Conservation (phyloP, 2,329 filamentous ascomycete genomes). For the Aspergillus sp. region DNA sequence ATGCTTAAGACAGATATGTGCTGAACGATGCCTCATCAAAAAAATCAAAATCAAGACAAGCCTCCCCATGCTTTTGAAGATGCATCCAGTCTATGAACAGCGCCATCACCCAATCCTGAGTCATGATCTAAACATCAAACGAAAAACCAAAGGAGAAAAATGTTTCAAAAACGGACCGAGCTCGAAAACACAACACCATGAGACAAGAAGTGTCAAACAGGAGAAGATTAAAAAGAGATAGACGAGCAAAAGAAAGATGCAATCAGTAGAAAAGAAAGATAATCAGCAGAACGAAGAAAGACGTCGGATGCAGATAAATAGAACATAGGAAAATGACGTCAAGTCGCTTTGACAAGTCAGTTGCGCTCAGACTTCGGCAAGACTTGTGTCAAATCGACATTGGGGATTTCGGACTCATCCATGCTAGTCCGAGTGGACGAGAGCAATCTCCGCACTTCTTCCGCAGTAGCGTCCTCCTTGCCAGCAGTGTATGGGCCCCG, state of each 20-base stretch:
- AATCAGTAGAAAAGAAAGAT: constrained; percentile 7
- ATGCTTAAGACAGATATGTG: constrained; percentile 33
- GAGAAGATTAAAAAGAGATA: constrained; percentile 10
- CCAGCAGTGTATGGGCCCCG: constrained; percentile 21
- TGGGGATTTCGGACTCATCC: constrained; percentile 31
- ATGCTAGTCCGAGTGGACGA: constrained; percentile 34
- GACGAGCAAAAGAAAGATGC: constrained; percentile 20
- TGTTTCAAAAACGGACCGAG: background rate
- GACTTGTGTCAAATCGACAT: constrained; percentile 22
- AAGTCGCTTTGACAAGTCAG: constrained; percentile 4
- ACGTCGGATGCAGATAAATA: background rate
- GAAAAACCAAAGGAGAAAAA: constrained; percentile 9
- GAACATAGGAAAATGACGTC: background rate
- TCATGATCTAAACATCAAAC: constrained; percentile 23
- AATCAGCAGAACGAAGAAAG: background rate
- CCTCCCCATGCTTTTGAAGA: constrained; percentile 30
- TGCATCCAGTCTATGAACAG: constrained; percentile 38
- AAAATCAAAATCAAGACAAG: constrained; percentile 15
- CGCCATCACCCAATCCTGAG: constrained; percentile 28
- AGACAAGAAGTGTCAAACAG: background rate
- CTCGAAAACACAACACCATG: background rate
- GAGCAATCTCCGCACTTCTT: constrained; percentile 37
- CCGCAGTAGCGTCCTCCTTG: constrained; percentile 23
- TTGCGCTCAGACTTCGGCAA: constrained; percentile 10
- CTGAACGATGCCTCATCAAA: constrained; percentile 28